Percentiles rank a stretch among this genome's conserved stretches.
Conservation (phyloP, 2,329 filamentous ascomycete species). For the Ophidiomyces ophidiicola region DNA sequence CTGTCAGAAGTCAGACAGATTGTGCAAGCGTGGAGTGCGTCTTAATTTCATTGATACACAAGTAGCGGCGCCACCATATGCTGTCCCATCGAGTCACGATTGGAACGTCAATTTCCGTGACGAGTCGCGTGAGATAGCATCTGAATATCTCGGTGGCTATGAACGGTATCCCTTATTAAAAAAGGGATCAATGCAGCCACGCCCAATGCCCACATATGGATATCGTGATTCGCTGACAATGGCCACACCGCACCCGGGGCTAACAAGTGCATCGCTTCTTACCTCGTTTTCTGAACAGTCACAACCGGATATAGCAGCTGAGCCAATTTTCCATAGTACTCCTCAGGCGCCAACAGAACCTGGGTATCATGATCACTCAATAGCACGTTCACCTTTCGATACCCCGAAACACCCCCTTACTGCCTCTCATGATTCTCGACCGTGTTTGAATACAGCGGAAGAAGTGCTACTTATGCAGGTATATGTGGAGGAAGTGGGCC, state of each 20-base stretch:
- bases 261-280: constrained; percentile 33
- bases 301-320: constrained; percentile 22
- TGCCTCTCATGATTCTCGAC: constrained; percentile 38
- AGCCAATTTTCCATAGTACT: constrained; percentile 22
- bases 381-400: constrained; percentile 27
- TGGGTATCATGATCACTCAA: constrained; percentile 21
- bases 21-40: constrained; percentile 74
- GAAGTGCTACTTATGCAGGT: constrained; percentile 84
- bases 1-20: constrained; percentile 73
- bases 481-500: constrained; percentile 77
- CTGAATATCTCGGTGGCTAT: constrained; percentile 71
- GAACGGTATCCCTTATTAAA: constrained; percentile 55
- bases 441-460: constrained; percentile 60
- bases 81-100: constrained; percentile 48
- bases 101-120: constrained; percentile 72
- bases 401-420: constrained; percentile 30
- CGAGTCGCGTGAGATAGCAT: constrained; percentile 80
- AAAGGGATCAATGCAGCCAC: constrained; percentile 22
- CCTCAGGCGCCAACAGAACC: constrained; percentile 20
- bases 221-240: constrained; percentile 5
- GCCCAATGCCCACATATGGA: background rate
- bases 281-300: constrained; percentile 36
- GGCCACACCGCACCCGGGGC: constrained; percentile 15
- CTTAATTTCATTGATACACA: constrained; percentile 86
- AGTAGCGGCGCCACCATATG: constrained; percentile 53